phyloP scores from a whole-genome alignment of 805 yeast genomes.

The Spathaspora sp. region DNA sequence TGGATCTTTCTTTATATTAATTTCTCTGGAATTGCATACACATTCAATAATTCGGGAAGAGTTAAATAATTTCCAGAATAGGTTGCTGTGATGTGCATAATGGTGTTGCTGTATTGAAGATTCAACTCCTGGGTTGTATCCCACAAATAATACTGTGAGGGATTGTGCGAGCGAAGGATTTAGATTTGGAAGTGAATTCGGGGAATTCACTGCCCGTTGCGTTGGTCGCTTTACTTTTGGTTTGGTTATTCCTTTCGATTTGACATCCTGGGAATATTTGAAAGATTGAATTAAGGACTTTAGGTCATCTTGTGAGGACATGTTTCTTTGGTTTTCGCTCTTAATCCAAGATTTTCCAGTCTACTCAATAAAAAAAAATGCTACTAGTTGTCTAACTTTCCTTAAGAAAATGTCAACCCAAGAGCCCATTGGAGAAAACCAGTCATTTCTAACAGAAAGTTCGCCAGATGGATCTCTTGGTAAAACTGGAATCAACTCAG shows the following conservation, averaged over 20 bases:
- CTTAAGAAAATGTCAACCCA: too few relatives aligned
- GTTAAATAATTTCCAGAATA: constrained; percentile 64
- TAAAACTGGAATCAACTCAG: neutral
- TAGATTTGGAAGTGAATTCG: constrained; percentile 19
- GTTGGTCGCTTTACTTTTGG: neutral
- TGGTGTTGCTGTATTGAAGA: constrained; percentile 63
- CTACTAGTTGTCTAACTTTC: too few relatives aligned
- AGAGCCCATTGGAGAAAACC: too few relatives aligned
- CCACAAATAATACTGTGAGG: constrained; percentile 52
- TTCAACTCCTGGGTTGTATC: constrained; percentile 68
- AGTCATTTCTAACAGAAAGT: too few relatives aligned
- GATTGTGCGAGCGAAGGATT: constrained; percentile 26
- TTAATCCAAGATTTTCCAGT: too few relatives aligned
- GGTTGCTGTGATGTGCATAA: constrained; percentile 67
- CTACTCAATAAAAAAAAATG: too few relatives aligned
- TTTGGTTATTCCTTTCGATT: constrained; percentile 3
- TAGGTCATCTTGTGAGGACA: constrained; percentile 3
- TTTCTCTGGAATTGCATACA: constrained; percentile 6
- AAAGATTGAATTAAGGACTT: constrained; percentile 15
- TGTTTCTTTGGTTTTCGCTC: neutral
- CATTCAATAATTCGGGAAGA: constrained; percentile 43
- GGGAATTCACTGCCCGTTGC: neutral
- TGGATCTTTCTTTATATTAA: constrained; percentile 7
- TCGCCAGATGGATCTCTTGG: neutral
- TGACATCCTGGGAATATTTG: constrained; percentile 7